phyloP scores from a whole-genome alignment of 1,284 basidiomycete genomes.

The Fomes fomentarius region DNA sequence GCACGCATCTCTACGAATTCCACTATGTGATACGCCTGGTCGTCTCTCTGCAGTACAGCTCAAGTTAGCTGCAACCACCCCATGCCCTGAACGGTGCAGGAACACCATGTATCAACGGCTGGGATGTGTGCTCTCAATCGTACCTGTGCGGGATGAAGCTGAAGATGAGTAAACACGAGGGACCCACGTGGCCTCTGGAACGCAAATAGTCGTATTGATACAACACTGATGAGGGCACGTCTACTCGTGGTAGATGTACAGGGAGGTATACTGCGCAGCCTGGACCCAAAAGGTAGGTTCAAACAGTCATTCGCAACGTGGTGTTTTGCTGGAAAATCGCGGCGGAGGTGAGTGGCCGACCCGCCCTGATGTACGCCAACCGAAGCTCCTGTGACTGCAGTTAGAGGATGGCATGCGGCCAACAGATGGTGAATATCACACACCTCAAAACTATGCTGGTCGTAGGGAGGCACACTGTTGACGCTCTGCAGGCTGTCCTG shows the following conservation, averaged over 20 bases:
- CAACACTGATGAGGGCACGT: constrained; percentile 1
- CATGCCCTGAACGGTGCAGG: too few species aligned
- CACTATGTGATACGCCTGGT: too few species aligned
- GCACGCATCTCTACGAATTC: not conserved
- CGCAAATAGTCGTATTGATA: constrained; percentile 11
- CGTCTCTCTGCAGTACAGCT: too few species aligned
- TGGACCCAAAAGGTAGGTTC: too few species aligned
- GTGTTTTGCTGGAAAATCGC: constrained; percentile 29
- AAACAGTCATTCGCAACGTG: constrained; percentile 16
- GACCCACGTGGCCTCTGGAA: not conserved
- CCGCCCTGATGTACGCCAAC: constrained; percentile 26
- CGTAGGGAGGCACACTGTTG: constrained; percentile 27
- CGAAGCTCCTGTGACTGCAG: constrained; percentile 30
- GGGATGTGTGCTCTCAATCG: too few species aligned
- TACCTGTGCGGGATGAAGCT: too few species aligned
- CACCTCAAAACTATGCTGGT: constrained; percentile 34
- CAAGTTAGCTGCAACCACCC: too few species aligned
- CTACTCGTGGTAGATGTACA: too few species aligned
- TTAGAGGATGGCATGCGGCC: not conserved
- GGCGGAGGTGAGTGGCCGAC: constrained; percentile 29
- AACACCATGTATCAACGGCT: too few species aligned
- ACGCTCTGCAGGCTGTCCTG: constrained; percentile 29
- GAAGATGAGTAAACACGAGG: not conserved
- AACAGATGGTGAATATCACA: not conserved
- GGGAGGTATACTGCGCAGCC: too few species aligned